These are phyloP conservation scores for Actinidia chinensis DNA, from an alignment of 179 eudicot genomes.

Conservation along the genomic window DNA sequence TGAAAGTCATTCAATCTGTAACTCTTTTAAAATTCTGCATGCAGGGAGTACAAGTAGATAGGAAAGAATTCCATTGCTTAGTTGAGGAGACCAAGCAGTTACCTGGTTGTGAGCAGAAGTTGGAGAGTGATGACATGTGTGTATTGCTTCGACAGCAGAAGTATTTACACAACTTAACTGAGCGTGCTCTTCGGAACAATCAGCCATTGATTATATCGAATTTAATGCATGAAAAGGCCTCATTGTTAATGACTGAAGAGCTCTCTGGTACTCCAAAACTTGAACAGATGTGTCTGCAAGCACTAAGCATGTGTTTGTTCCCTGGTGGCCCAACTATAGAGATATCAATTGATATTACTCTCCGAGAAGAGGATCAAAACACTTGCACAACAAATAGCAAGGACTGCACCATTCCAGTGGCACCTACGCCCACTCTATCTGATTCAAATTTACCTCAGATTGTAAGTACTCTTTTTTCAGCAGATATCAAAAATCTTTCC, in stretches of 20 bases:
- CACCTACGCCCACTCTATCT: slow-evolving; percentile 27
- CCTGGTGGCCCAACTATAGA: slow-evolving; percentile 51
- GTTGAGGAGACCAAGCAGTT: slow-evolving; percentile 33
- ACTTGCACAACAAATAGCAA: slow-evolving; percentile 44
- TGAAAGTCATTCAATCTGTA: slow-evolving; percentile 3
- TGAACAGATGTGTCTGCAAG: slow-evolving; percentile 70
- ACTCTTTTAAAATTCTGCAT: neutral
- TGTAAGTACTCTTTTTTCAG: slow-evolving; percentile 43
- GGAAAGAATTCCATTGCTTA: slow-evolving; percentile 30
- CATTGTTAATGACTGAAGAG: slow-evolving; percentile 42
- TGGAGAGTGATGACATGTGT: slow-evolving; percentile 48
- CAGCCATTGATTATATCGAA: slow-evolving; percentile 69
- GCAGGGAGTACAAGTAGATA: slow-evolving; percentile 78
- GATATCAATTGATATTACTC: slow-evolving; percentile 38
- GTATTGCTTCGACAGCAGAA: slow-evolving; percentile 54
- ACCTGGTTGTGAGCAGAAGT: slow-evolving; percentile 39
- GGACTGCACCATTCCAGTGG: slow-evolving; percentile 31
- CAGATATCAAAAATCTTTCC: neutral
- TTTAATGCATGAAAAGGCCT: slow-evolving; percentile 62
- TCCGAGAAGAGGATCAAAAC: slow-evolving; percentile 48
- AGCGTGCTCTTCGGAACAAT: slow-evolving; percentile 73
- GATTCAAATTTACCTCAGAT: slow-evolving; percentile 69
- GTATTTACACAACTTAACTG: slow-evolving; percentile 61
- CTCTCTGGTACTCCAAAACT: slow-evolving; percentile 51
- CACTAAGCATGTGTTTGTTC: slow-evolving; percentile 58